Evolutionary conservation across 2,329 filamentous ascomycete genomes (phyloP).

Genomic region (Diaporthe capsici): DNA sequence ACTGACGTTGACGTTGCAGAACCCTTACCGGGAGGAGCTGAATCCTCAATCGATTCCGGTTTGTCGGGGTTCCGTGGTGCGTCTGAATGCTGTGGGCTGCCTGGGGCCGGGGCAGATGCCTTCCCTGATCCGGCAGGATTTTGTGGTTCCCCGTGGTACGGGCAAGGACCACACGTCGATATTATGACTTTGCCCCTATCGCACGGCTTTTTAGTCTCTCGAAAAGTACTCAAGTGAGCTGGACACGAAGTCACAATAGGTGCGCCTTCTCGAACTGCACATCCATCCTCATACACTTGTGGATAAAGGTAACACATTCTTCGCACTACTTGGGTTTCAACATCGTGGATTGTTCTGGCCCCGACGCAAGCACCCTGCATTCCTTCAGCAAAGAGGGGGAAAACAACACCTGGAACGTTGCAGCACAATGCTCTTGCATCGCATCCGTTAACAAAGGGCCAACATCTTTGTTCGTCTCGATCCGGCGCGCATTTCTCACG

Average conservation of each 20-base stretch:
- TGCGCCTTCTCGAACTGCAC: conserved; percentile 1
- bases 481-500: neutral
- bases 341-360: neutral
- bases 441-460: conserved; percentile 3
- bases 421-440: conserved; percentile 6
- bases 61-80: conserved; percentile 5
- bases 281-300: conserved; percentile 26
- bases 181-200: neutral
- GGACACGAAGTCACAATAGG: conserved; percentile 12
- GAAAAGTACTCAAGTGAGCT: conserved; percentile 2
- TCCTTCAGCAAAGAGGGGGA: neutral
- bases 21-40: neutral
- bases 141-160: neutral
- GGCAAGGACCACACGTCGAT: conserved; percentile 23
- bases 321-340: neutral
- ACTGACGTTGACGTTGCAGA: conserved; percentile 10
- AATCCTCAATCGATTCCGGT: conserved; percentile 3
- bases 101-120: conserved; percentile 6
- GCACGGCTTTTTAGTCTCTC: conserved; percentile 6
- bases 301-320: conserved; percentile 26
- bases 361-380: neutral
- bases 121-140: conserved; percentile 23
- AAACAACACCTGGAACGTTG: neutral
- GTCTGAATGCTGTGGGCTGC: conserved; percentile 13
- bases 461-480: conserved; percentile 6